phyloP scores from a whole-genome alignment of 768 basidiomycete genomes.

The Boletus reticuloceps region DNA sequence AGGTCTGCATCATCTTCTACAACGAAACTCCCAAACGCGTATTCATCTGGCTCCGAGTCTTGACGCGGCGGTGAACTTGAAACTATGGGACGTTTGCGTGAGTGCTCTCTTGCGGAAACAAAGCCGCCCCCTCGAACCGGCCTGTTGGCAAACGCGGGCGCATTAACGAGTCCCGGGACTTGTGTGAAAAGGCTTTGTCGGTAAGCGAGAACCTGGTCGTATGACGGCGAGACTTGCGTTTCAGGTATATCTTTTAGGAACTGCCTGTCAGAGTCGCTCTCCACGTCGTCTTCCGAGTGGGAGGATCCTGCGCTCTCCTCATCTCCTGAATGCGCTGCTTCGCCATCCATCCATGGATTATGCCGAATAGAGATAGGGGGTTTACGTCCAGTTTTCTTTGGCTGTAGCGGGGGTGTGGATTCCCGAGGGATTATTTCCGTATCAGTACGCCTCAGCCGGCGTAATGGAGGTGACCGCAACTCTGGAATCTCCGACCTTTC shows the following conservation, averaged over 20 bases:
- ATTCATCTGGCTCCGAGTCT: slow-evolving; percentile 57
- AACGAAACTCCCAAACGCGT: slow-evolving; percentile 74
- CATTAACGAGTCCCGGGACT: slow-evolving; percentile 35
- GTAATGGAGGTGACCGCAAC: slow-evolving; percentile 32
- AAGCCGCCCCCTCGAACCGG: slow-evolving; percentile 48
- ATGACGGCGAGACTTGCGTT: slow-evolving; percentile 69
- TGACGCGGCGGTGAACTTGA: slow-evolving; percentile 64
- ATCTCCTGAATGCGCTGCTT: slow-evolving; percentile 79
- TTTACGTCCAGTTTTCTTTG: slow-evolving; percentile 22
- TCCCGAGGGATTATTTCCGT: slow-evolving; percentile 22
- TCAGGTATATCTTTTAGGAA: slow-evolving; percentile 64
- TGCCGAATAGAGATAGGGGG: slow-evolving; percentile 34
- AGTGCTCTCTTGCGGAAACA: slow-evolving; percentile 30
- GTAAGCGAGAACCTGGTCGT: slow-evolving; percentile 71
- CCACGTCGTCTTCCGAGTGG: slow-evolving; percentile 47
- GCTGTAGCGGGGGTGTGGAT: slow-evolving; percentile 21
- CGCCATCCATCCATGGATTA: slow-evolving; percentile 58
- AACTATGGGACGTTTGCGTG: slow-evolving; percentile 30
- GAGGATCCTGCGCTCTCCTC: slow-evolving; percentile 67
- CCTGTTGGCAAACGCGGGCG: slow-evolving; percentile 53
- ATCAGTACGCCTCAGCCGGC: slow-evolving; percentile 26
- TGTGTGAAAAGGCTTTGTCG: slow-evolving; percentile 74
- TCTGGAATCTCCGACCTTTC: slow-evolving; percentile 22
- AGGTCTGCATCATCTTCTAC: slow-evolving; percentile 77
- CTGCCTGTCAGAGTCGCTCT: slow-evolving; percentile 63